phyloP scores from a whole-genome alignment of 805 yeast genomes.

The Starmerella bacillaris region DNA sequence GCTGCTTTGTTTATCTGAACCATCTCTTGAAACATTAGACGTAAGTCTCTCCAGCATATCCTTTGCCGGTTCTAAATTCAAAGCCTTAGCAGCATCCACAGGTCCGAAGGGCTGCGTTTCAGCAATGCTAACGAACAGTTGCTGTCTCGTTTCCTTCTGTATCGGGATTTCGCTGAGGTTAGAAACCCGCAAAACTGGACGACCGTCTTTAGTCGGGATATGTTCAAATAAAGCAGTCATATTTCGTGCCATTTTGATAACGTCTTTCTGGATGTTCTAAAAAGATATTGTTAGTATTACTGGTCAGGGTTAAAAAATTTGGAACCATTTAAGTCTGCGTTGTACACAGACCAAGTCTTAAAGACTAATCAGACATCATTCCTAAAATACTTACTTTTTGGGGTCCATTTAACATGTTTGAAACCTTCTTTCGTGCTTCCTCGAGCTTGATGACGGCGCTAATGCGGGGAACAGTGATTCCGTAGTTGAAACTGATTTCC shows the following conservation, averaged over 20 bases:
- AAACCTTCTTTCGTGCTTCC: slow-evolving; percentile 46
- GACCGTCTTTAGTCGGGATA: slow-evolving; percentile 18
- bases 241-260: slow-evolving; percentile 38
- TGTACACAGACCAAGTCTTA: too few relatives aligned
- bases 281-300: slow-evolving; percentile 18
- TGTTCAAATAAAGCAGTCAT: slow-evolving; percentile 72
- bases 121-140: slow-evolving; percentile 73
- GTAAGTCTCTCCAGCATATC: slow-evolving; percentile 48
- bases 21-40: slow-evolving; percentile 12
- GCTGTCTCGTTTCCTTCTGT: slow-evolving; percentile 62
- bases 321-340: slow-evolving; percentile 40
- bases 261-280: slow-evolving; percentile 32
- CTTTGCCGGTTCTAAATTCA: slow-evolving; percentile 76
- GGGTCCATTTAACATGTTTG: slow-evolving; percentile 11
- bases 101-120: slow-evolving; percentile 95
- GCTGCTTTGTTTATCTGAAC: slow-evolving; percentile 4
- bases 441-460: slow-evolving; percentile 69
- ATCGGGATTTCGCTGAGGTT: slow-evolving; percentile 88
- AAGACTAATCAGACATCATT: slow-evolving; percentile 64
- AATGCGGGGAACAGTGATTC: slow-evolving; percentile 66
- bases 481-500: slow-evolving; percentile 59
- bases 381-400: slow-evolving; percentile 33
- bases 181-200: slow-evolving; percentile 32
- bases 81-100: slow-evolving; percentile 73
- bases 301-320: slow-evolving; percentile 11